Evolutionary conservation across 169 alveolate genomes (phyloP), one percentile per base, ranked within the genome.

Genomic region (Cryptosporidium sp.): DNA sequence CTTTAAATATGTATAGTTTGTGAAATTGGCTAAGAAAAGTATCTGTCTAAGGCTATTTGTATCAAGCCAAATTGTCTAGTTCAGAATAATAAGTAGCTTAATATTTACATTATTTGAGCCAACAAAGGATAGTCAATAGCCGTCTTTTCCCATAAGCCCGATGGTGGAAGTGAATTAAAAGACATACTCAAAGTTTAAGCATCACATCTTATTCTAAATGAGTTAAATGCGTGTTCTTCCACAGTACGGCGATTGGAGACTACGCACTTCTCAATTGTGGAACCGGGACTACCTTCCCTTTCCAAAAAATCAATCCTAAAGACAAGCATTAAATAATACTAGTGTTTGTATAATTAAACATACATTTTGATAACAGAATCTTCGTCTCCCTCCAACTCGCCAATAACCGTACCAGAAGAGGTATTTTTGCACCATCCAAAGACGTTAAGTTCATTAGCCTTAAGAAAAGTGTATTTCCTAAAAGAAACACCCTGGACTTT

Each of bases 401-500:
- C 95, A n/a, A 35, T 31, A 23, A 93, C 95, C 18, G 95, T 84
- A 16, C 92, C 93, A 10, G 69, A 45, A 42, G 60, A 2, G 16
- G 95, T 84, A 39, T 93, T 93, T 31, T 52, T 37, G 44, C 91
- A 92, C 95, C 95, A 93, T 1, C 95, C 95, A 26, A 58, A 65
- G 7, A 93, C n/a, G 2, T 85, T 94, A 10, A 93, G 87, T 42
- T 85, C 70, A 35, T 68, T 39, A 1, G 95, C 95, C 37, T 70
- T 60, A 12, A 21, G 23, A 9, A 21, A 51, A 18, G 95, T 93
- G 75, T 93, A 56, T 85, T 53, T 92, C 44, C 95, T 52, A 72
- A 93, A 93, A 61, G 29, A 91, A 10, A 93, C 95, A n/a, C 95
- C 95, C 71, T 93, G 95, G 69, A 93, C 95, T 23, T 31, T 93